A percentile compares a stretch with the other conserved stretches of the same genome.
Evolutionary conservation across 192 early-diverging fungal species (phyloP).

Genomic region (Mortierella antarctica): DNA sequence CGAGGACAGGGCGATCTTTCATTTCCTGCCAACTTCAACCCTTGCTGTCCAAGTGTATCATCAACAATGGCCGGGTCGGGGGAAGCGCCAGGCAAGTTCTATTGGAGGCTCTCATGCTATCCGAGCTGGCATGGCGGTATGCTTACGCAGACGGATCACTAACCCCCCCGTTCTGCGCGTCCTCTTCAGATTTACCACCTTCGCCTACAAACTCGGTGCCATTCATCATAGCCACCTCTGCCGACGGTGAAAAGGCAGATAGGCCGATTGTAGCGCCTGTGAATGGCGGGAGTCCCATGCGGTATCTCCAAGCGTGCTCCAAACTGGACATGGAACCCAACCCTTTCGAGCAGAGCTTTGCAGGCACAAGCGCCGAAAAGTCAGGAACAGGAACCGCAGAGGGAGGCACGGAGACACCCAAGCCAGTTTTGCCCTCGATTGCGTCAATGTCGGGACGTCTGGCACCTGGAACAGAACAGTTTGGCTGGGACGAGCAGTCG

Average conservation of each 20-base stretch:
- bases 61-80: too few species aligned
- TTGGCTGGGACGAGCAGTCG: conserved; percentile 69
- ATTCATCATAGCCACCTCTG: conserved; percentile 34
- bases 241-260: conserved; percentile 25
- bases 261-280: conserved; percentile 20
- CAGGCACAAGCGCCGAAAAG: conserved; percentile 29
- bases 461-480: conserved; percentile 52
- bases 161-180: neutral
- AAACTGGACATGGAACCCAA: conserved; percentile 88
- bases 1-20: too few species aligned
- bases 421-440: conserved; percentile 75
- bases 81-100: too few species aligned
- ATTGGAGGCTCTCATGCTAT: too few species aligned
- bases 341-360: conserved; percentile 89
- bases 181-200: conserved; percentile 27
- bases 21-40: too few species aligned
- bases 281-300: conserved; percentile 30
- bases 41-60: too few species aligned
- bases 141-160: too few species aligned
- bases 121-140: too few species aligned
- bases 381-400: conserved; percentile 4
- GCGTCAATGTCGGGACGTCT: conserved; percentile 64
- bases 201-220: conserved; percentile 42
- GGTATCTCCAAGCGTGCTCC: conserved; percentile 41
- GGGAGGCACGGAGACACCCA: conserved; percentile 40